phyloP scores from a whole-genome alignment of 2,329 filamentous ascomycete genomes.

The Thyridium curvatum region DNA sequence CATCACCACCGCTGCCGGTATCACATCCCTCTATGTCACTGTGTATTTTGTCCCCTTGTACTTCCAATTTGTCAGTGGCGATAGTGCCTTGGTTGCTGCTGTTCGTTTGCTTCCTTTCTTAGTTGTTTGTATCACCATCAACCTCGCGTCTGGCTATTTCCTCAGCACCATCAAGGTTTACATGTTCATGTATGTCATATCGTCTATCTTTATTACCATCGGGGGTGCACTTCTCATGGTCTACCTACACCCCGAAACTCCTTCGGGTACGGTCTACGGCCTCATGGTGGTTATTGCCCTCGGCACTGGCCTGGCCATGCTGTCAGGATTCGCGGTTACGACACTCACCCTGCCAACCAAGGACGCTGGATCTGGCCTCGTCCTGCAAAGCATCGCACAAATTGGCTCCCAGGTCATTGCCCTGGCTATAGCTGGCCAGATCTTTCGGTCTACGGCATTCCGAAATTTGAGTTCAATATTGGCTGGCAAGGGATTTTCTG shows the following conservation, averaged over 20 bases:
- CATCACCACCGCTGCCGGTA: slow-evolving; percentile 20
- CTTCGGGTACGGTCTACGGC: slow-evolving; percentile 12
- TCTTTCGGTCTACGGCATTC: slow-evolving; percentile 22
- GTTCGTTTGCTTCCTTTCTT: slow-evolving; percentile 31
- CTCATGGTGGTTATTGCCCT: slow-evolving; percentile 11
- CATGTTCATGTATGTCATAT: slow-evolving; percentile 13
- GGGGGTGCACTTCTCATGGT: slow-evolving; percentile 10
- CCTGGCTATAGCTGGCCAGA: slow-evolving; percentile 19
- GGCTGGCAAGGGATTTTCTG: slow-evolving; percentile 16
- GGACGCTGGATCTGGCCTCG: slow-evolving; percentile 13
- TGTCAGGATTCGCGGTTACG: slow-evolving; percentile 21
- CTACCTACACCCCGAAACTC: slow-evolving; percentile 11
- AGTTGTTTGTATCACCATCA: slow-evolving; percentile 14
- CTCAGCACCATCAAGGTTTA: slow-evolving; percentile 8
- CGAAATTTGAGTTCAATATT: slow-evolving; percentile 14
- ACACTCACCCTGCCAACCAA: slow-evolving; percentile 11
- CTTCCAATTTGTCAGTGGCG: slow-evolving; percentile 71
- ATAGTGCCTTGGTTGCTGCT: slow-evolving; percentile 47
- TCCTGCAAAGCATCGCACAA: slow-evolving; percentile 21
- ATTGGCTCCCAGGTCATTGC: slow-evolving; percentile 16
- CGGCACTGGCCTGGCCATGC: slow-evolving; percentile 14
- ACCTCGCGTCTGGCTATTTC: slow-evolving; percentile 10
- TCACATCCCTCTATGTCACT: slow-evolving; percentile 16
- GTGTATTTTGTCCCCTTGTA: slow-evolving; percentile 46
- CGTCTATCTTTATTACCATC: slow-evolving; percentile 10